Conservation (phyloP, 768 basidiomycete species). For the Amanita fuliginea region DNA sequence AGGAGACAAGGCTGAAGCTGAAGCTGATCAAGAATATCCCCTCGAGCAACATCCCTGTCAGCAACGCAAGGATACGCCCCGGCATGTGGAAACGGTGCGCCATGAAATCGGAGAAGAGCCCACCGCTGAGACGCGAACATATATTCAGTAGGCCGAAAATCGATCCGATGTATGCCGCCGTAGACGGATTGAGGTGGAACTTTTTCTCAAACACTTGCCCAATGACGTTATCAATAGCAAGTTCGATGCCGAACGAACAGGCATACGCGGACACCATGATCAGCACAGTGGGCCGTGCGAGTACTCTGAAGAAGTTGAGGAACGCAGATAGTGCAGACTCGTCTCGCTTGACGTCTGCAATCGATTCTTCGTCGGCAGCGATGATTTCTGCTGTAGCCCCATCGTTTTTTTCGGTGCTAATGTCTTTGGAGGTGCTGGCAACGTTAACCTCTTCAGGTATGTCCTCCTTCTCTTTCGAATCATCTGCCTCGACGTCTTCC, state of each 20-base stretch:
- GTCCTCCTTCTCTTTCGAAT: neutral
- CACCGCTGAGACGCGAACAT: conserved; percentile 2
- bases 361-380: neutral
- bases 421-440: neutral
- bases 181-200: conserved; percentile 31
- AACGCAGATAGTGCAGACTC: conserved; percentile 13
- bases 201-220: conserved; percentile 29
- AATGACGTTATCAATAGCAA: conserved; percentile 43
- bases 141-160: conserved; percentile 11
- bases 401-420: neutral
- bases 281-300: conserved; percentile 38
- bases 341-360: conserved; percentile 4
- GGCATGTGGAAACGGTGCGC: conserved; percentile 1
- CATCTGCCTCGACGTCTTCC: neutral
- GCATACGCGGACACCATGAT: conserved; percentile 42
- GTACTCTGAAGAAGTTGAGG: conserved; percentile 19
- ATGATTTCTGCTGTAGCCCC: neutral
- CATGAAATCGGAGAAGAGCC: conserved; percentile 5
- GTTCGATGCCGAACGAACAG: conserved; percentile 47
- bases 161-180: conserved; percentile 40
- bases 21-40: conserved; percentile 1
- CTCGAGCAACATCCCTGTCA: neutral
- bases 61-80: conserved; percentile 1
- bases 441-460: neutral
- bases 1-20: neutral